Conservation (phyloP, 495 filamentous ascomycete species). For the Hypoxylon intermedium region DNA sequence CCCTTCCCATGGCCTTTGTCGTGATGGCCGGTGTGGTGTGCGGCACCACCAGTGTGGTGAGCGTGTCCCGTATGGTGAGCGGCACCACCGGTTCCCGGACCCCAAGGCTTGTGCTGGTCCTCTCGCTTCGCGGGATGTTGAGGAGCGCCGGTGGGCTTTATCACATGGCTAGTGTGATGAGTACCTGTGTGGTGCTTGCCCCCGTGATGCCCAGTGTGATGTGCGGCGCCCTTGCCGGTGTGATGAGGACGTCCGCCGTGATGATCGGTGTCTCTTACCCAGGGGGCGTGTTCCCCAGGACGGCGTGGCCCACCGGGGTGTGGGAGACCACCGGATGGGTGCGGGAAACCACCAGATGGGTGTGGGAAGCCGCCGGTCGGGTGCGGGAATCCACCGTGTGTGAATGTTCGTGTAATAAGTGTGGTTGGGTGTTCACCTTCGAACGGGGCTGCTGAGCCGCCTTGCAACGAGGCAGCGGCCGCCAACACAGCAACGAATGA, state of each 20-base stretch:
- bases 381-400: conserved; percentile 9
- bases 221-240: background rate
- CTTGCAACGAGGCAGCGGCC: conserved; percentile 22
- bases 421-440: background rate
- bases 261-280: conserved; percentile 5
- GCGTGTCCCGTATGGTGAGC: background rate
- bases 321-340: conserved; percentile 11
- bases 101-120: conserved; percentile 1
- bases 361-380: conserved; percentile 13
- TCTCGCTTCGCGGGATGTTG: background rate
- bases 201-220: too few species aligned
- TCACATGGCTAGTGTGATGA: too few species aligned
- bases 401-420: background rate
- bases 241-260: background rate
- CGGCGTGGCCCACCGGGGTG: conserved; percentile 7
- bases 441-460: conserved; percentile 19
- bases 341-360: conserved; percentile 8
- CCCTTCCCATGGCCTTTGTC: background rate
- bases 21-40: background rate
- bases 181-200: too few species aligned
- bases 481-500: conserved; percentile 29
- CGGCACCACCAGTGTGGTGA: conserved; percentile 2
- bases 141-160: too few species aligned
- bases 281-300: background rate
- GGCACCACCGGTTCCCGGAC: conserved; percentile 6